Evolutionary conservation across 768 basidiomycete species (phyloP), one percentile per base, ranked within the genome.

Genomic region (Lyophyllum semitale): DNA sequence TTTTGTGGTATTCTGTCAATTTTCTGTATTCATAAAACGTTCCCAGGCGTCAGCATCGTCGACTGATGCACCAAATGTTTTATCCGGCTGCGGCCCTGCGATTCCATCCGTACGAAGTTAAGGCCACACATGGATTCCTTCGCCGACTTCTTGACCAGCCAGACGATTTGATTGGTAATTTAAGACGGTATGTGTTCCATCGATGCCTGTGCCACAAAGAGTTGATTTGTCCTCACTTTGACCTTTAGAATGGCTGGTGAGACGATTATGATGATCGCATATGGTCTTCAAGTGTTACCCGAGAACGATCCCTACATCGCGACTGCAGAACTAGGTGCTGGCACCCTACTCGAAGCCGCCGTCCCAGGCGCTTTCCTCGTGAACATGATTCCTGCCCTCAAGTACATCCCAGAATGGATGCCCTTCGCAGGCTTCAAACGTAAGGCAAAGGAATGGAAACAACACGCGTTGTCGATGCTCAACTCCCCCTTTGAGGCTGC

Each of bases 381-480:
- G 43, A 73, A 78, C 45, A 53, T 62, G 0, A 33, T 68, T 11
- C 66, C 66, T 17, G 32, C 65, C 13, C 57, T 78, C 23, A 69
- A 70, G 52, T 60, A 74, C 35, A 46, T 76, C 2, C 76, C 75
- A 4, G 60, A 55, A 2, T 76, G 71, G 69, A 55, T 76, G 42
- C 74, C 76, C 35, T 70, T 73, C 1, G 66, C 68, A 0, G 68
- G 62, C 12, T 77, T 77, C 61, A 68, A 75, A 53, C 60, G 55
- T 0, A 61, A 65, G 35, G 76, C 76, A 4, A 61, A 53, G 13
- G 54, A 65, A 12, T 70, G 70, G 67, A 49, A 46, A n/a, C 47
- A 60, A 5, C 33, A 52, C 3, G 62, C 61, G 1, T 15, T 25
- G 5, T 49, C 53, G 3, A 62, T 73, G 63, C 37, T 65, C 7